Base-by-base conservation (phyloP, 2,329 filamentous ascomycete genomes). In the Nigrospora sphaerica region DNA sequence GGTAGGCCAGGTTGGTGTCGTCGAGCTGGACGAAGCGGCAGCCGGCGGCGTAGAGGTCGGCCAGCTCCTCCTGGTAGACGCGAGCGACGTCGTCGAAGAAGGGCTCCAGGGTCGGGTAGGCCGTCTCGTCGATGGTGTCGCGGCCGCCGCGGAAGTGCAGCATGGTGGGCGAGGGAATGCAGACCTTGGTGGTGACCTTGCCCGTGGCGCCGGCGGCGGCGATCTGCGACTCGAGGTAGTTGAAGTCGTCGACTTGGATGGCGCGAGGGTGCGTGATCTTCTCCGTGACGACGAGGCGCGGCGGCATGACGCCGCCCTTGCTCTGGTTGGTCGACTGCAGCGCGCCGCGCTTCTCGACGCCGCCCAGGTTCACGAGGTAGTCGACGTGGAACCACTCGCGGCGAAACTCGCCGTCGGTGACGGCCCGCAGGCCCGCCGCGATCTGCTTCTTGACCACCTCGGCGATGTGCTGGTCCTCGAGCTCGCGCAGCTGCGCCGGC, bases 151-250 rank as follows among this genome's bases (percentile, higher is more conserved):
- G 72, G 69, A 80, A 80, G 58, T 80, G 76, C 43, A 79, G 70
- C 76, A 79, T 79, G n/a, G 77, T 80, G 12, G 77, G 77, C 36
- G 65, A 71, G 4, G 77, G 76, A 49, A 80, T 79, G 66, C 73
- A 76, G 32, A 80, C 75, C 59, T 80, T 80, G 36, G 72, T 68
- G 3, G 65, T 73, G 39, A 58, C 61, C 44, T 62, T 62, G 44
- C 58, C 63, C 28, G 54, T 46, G 16, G 46, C 46, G 40, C 53
- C 53, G 36, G 57, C 54, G 46, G 58, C 56, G 19, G 58, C 60
- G 59, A 78, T 73, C 39, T 68, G 67, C 31, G 64, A 56, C 62
- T 76, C 69, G 44, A 80, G 70, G 62, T 72, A 78, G 48, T 68
- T 61, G 65, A 72, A 80, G 62, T 80, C 77, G 49, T 75, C 69